These are phyloP conservation scores for Russula brevipes DNA, from an alignment of 768 basidiomycete species.

Conservation along the genomic window DNA sequence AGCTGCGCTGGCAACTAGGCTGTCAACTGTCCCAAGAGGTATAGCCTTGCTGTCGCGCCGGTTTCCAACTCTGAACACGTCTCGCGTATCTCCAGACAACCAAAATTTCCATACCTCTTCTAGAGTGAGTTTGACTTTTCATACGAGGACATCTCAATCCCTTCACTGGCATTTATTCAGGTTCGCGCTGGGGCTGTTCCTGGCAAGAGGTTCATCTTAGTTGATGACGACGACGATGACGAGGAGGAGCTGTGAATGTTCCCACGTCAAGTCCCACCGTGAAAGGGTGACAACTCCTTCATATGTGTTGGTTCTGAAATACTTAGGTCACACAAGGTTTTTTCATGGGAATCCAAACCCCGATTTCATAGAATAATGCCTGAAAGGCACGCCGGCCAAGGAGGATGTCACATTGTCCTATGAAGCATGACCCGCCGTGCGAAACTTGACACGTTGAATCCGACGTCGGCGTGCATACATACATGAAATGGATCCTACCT, in stretches of 20 bases:
- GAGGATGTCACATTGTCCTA: too few species aligned
- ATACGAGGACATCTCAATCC: neutral
- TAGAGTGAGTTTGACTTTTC: slow-evolving; percentile 3
- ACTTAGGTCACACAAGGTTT: neutral
- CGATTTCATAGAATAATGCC: neutral
- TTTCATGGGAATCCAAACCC: neutral
- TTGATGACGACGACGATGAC: slow-evolving; percentile 32
- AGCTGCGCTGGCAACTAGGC: neutral
- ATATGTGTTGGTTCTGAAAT: neutral
- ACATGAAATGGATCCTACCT: neutral
- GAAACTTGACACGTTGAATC: neutral
- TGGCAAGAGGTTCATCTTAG: slow-evolving; percentile 31
- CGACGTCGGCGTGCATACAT: neutral
- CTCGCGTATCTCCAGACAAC: neutral
- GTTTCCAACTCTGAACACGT: neutral
- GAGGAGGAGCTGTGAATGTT: slow-evolving; percentile 22
- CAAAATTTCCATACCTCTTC: neutral
- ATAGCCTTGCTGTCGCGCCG: neutral
- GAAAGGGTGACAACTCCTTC: too few species aligned
- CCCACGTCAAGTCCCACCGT: neutral
- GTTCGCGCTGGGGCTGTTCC: slow-evolving; percentile 16
- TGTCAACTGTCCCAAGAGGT: slow-evolving; percentile 2
- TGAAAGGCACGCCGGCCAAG: neutral
- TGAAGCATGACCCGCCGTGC: neutral
- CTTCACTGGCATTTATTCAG: neutral